A percentile compares a stretch with the other conserved stretches of the same genome.
These are phyloP conservation scores for Apiotrichum veenhuisii DNA, from an alignment of 1,284 basidiomycete genomes.

Conservation along the genomic window DNA sequence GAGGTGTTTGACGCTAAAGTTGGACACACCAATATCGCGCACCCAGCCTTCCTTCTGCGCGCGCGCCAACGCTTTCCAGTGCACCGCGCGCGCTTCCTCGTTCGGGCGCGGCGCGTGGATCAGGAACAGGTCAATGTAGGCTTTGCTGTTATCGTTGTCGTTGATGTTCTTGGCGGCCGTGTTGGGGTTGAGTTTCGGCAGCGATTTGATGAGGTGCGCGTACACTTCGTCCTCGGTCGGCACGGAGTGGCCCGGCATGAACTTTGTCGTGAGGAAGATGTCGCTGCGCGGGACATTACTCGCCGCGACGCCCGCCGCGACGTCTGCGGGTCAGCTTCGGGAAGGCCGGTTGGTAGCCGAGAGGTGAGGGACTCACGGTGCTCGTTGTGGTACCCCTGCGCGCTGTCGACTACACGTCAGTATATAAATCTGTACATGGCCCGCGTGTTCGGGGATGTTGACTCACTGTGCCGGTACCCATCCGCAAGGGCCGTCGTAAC, in stretches of 20 bases:
- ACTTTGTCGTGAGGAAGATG: conserved; percentile 59
- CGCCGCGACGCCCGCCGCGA: conserved; percentile 25
- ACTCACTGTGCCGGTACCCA: conserved; percentile 64
- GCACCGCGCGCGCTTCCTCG: conserved; percentile 29
- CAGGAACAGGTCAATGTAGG: conserved; percentile 70
- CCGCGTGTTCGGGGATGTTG: too few species aligned
- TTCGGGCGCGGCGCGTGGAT: conserved; percentile 56
- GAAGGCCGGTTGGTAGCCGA: not conserved
- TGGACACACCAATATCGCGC: conserved; percentile 69
- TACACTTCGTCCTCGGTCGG: conserved; percentile 48
- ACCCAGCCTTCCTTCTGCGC: conserved; percentile 62
- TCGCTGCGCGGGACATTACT: conserved; percentile 33
- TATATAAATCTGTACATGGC: too few species aligned
- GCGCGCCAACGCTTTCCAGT: conserved; percentile 33
- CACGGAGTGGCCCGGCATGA: conserved; percentile 56
- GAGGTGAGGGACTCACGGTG: conserved; percentile 58
- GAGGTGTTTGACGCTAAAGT: conserved; percentile 72
- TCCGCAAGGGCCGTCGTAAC: conserved; percentile 65
- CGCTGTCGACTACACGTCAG: conserved; percentile 52
- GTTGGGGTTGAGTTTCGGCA: conserved; percentile 20
- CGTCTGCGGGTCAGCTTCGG: conserved; percentile 22
- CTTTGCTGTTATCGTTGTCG: conserved; percentile 15
- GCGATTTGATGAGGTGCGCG: conserved; percentile 19
- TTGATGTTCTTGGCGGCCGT: conserved; percentile 21
- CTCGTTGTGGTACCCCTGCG: conserved; percentile 72